Evolutionary conservation across 2,329 filamentous ascomycete species (phyloP), one percentile per base, ranked within the genome.

Genomic region (Phaeophleospora eucalypticola): DNA sequence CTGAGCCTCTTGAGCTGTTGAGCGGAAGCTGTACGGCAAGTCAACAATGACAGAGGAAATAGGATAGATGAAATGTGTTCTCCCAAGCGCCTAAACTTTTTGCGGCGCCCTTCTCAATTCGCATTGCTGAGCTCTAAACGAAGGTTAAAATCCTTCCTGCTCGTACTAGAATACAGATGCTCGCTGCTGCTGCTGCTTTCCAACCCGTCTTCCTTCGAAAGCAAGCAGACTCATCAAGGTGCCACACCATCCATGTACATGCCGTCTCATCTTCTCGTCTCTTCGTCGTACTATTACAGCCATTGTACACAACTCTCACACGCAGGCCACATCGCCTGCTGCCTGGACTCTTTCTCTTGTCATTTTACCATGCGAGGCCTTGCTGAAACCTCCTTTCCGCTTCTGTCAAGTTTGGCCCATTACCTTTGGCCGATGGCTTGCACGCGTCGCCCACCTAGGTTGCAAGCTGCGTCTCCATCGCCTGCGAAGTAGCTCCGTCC

Each of bases 401-500:
- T 7, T 17, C 34, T 7, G 12, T 6, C 8, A 37, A 10, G 19
- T 35, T n/a, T 15, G n/a, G 33, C 33, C 14, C 33, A 35, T 35
- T 4, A 6, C 12, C 14, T 4, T 35, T 35, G 4, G 4, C n/a
- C n/a, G 15, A 37, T 3, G 8, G 3, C 3, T 19, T 16, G 6
- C 4, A 17, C 36, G 16, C 36, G 17, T 17, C 7, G 7, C 10
- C 19, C 29, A 32, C 24, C 36, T 45, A 45, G 12, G 35, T 34
- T 15, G 36, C 21, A 8, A 46, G 29, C 24, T 41, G 27, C 15
- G 36, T 41, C 36, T 43, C 45, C 45, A 47, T 47, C 39, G 40
- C 36, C 16, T 43, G 39, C 12, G 45, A 20, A 4, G 33, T 34
- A 8, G 32, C 32, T 7, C 15, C 29, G 37, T 45, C 29, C 43